These are phyloP conservation scores for Xerocomellus dryophilus DNA, from an alignment of 768 basidiomycete species.

Conservation along the genomic window DNA sequence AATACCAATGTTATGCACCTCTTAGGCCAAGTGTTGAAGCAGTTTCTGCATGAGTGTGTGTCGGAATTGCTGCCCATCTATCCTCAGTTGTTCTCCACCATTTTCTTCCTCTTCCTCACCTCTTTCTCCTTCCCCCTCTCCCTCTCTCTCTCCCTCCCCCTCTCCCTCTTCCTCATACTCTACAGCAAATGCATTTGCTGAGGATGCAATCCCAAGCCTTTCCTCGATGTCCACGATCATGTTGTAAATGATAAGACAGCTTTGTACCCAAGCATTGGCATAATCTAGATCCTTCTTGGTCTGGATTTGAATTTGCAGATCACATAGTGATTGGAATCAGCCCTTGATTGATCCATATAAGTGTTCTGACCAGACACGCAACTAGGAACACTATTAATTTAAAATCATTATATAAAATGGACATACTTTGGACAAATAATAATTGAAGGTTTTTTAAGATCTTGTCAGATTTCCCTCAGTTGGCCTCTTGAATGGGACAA, in stretches of 20 bases:
- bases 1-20: no score
- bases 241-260: conserved; percentile 13
- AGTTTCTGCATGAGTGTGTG: not conserved
- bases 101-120: not conserved
- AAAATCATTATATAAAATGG: no score
- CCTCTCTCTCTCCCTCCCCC: not conserved
- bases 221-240: conserved; percentile 19
- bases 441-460: no score
- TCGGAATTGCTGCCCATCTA: not conserved
- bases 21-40: not conserved
- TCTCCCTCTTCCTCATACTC: not conserved
- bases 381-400: no score
- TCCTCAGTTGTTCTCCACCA: not conserved
- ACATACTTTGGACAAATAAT: no score
- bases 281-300: no score
- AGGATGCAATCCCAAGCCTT: not conserved
- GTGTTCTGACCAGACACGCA: no score
- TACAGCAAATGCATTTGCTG: not conserved
- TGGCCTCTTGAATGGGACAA: no score
- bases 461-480: no score
- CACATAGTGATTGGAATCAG: no score
- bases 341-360: no score
- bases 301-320: no score
- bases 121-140: not conserved
- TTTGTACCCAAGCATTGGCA: conserved; percentile 1